phyloP scores from a whole-genome alignment of 2,329 filamentous ascomycete species.

The Claviceps pazoutovae region DNA sequence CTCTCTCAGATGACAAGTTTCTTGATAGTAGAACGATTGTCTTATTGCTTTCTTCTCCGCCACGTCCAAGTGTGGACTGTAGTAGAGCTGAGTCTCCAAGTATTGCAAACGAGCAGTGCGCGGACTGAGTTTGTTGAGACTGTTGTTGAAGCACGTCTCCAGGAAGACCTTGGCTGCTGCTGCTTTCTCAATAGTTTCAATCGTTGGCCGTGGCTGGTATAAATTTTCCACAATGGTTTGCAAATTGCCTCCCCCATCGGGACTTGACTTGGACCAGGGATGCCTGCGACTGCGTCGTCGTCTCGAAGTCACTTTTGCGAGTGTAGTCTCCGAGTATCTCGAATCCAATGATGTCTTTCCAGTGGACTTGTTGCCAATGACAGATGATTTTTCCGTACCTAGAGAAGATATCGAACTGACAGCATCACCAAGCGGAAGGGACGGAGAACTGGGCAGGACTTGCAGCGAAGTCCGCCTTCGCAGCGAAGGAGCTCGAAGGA shows the following conservation, averaged over 20 bases:
- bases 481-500: constrained; percentile 12
- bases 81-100: constrained; percentile 39
- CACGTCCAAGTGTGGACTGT: constrained; percentile 34
- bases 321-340: constrained; percentile 10
- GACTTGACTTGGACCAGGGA: constrained; percentile 23
- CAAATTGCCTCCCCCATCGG: constrained; percentile 19
- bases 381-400: constrained; percentile 13
- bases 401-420: constrained; percentile 16
- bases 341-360: constrained; percentile 23
- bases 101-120: constrained; percentile 19
- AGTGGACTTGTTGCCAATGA: constrained; percentile 14
- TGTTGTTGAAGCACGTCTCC: constrained; percentile 69
- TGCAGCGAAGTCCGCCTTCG: constrained; percentile 15
- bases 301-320: constrained; percentile 11
- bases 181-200: constrained; percentile 57
- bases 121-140: constrained; percentile 35
- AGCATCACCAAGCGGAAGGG: constrained; percentile 10
- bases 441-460: constrained; percentile 8
- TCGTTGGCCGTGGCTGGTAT: constrained; percentile 18
- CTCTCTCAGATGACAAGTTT: constrained; percentile 64
- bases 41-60: constrained; percentile 41
- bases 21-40: constrained; percentile 47
- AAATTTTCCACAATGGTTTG: constrained; percentile 21
- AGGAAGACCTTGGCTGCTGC: constrained; percentile 75
- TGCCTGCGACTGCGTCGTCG: constrained; percentile 17